Evolutionary conservation across 805 yeast species (phyloP).

Genomic region (Saccharomycopsis lassenensis): DNA sequence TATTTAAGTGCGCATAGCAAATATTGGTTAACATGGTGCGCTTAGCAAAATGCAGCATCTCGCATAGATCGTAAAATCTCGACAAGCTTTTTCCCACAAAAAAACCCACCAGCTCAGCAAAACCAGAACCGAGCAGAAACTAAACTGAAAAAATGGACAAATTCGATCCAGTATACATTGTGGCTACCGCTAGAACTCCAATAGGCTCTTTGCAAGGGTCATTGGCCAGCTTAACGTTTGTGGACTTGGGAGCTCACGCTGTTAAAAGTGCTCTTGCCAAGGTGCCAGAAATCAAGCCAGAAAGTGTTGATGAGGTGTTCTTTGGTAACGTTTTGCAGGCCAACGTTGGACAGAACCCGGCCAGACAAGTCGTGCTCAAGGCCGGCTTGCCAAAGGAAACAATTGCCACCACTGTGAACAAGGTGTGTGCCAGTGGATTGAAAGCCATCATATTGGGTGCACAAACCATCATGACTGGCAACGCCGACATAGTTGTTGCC

Average conservation of each 20-base stretch:
- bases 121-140: no score
- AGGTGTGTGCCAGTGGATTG: constrained; percentile 95
- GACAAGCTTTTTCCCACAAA: no score
- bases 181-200: constrained; percentile 88
- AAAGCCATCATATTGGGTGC: constrained; percentile 87
- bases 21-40: no score
- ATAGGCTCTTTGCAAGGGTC: constrained; percentile 89
- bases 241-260: constrained; percentile 87
- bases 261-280: constrained; percentile 79
- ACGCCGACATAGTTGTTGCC: constrained; percentile 85
- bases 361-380: constrained; percentile 89
- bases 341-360: constrained; percentile 94
- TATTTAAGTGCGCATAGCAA: no score
- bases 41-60: no score
- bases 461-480: constrained; percentile 79
- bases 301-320: constrained; percentile 76
- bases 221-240: constrained; percentile 60
- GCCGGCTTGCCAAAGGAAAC: constrained; percentile 76
- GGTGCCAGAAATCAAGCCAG: constrained; percentile 70
- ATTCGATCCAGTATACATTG: constrained; percentile 67
- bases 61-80: no score
- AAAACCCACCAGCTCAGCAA: no score
- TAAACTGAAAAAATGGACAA: constrained; percentile 8
- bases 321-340: constrained; percentile 93
- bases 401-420: constrained; percentile 85